Base-by-base conservation (phyloP, 2,329 filamentous ascomycete genomes). In the Colletotrichum brevisporum region DNA sequence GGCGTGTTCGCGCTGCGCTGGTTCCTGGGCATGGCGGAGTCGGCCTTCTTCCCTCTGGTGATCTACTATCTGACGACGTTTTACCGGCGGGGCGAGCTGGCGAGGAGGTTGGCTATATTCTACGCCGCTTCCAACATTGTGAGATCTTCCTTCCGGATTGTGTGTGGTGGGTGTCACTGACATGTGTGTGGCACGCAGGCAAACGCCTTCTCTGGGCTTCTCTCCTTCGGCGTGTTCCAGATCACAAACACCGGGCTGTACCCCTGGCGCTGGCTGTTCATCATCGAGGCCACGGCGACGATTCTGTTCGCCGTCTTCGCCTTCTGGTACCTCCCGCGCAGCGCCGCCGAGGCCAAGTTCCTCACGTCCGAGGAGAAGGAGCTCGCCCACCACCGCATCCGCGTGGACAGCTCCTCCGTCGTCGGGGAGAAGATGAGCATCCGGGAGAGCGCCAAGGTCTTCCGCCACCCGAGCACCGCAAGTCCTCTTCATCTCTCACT, bases 311-410 rank as follows among this genome's bases (percentile, higher is more conserved):
- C 91, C 15, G 73, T 87, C 63, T 89, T 94, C 73, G 90, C 91
- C 1, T 92, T 86, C 78, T 90, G 87, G 80, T 93, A 92, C 74
- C 85, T 95, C 1, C 92, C 92, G 0, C 83, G 79, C 63, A 90
- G 86, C 54, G 90, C 91, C 0, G 84, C 87, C 43, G 85, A 90
- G 71, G 91, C 91, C 1, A 83, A 78, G 1, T 94, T 94, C 74
- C 83, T 94, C 21, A 89, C 79, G 65, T 83, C 87, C 2, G 88
- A 90, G 2, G 91, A 95, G 76, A 91, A 89, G 74, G 82, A 84
- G 9, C 85, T 94, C 0, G 92, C 92, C 4, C 91, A 89, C 74
- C 88, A 90, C 74, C 90, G 92, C n/a, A 92, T 94, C 71, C 90
- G 92, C 71, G 86, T 93, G 59, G 93, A 95, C 76, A 91, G 89